Conservation (phyloP, 345 rosid genomes). For the Streptanthus diversifolius region DNA sequence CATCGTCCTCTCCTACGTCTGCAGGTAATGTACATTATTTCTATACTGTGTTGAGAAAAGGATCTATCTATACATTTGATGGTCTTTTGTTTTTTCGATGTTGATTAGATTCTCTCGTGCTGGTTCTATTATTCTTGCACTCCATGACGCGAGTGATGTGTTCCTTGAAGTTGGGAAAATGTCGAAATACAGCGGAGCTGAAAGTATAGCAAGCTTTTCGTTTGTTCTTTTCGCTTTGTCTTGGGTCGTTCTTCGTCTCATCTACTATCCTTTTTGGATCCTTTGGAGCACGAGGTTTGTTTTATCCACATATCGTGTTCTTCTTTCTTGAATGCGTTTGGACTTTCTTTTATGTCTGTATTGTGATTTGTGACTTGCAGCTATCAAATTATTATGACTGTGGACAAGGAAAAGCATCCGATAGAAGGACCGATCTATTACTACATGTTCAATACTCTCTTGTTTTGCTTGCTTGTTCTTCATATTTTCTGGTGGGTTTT, state of each 20-base stretch:
- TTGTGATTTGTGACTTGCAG: constrained; percentile 39
- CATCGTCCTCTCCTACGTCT: constrained; percentile 77
- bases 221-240: constrained; percentile 82
- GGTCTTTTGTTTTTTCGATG: neutral
- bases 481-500: constrained; percentile 94
- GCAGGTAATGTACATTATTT: constrained; percentile 43
- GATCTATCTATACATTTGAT: neutral
- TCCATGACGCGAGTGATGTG: constrained; percentile 95
- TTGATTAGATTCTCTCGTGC: constrained; percentile 75
- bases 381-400: constrained; percentile 64
- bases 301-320: neutral
- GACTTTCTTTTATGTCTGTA: neutral
- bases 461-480: constrained; percentile 68
- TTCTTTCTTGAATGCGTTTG: constrained; percentile 12
- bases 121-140: constrained; percentile 89
- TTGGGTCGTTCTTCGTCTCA: constrained; percentile 83
- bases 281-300: constrained; percentile 98
- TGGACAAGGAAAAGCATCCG: constrained; percentile 64
- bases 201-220: constrained; percentile 64
- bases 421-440: constrained; percentile 72
- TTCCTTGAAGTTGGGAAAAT: constrained; percentile 94
- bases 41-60: neutral
- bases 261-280: constrained; percentile 94
- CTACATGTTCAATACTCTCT: constrained; percentile 75
- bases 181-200: constrained; percentile 89